Percentiles rank a stretch among this genome's conserved stretches.
Evolutionary conservation across 1,139 yeast species (phyloP).

Genomic region (Sugiyamaella paludigena): DNA sequence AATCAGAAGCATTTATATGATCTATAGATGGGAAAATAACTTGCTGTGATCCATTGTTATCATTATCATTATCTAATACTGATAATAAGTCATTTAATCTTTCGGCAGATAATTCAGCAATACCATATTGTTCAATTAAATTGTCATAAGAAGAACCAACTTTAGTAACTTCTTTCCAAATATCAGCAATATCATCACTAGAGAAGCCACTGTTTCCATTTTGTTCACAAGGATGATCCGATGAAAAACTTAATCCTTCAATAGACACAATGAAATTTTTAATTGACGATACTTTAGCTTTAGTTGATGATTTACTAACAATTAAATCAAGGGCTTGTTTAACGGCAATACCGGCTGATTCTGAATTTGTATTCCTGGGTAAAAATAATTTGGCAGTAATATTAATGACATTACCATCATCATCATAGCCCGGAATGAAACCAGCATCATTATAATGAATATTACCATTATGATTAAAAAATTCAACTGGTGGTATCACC

Average conservation of each 20-base stretch:
- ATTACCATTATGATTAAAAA: not conserved
- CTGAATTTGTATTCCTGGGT: constrained; percentile 19
- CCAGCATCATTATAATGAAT: not conserved
- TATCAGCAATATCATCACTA: constrained; percentile 21
- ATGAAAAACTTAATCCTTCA: constrained; percentile 30
- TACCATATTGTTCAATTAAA: constrained; percentile 28
- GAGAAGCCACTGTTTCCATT: constrained; percentile 10
- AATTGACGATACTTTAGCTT: constrained; percentile 13
- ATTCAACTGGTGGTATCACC: not conserved
- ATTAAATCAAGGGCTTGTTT: not conserved
- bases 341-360: constrained; percentile 11
- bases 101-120: constrained; percentile 32
- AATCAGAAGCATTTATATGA: constrained; percentile 36
- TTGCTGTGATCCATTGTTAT: too few relatives aligned
- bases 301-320: not conserved
- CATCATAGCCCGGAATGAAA: not conserved
- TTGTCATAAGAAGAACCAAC: constrained; percentile 7
- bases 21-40: constrained; percentile 27
- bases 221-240: constrained; percentile 25
- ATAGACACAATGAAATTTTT: constrained; percentile 28
- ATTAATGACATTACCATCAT: constrained; percentile 6
- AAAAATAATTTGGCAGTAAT: constrained; percentile 31
- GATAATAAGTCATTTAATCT: constrained; percentile 25
- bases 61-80: constrained; percentile 11
- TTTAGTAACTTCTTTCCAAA: constrained; percentile 26